phyloP scores from a whole-genome alignment of 1,284 basidiomycete genomes.

The Inonotus hispidus region DNA sequence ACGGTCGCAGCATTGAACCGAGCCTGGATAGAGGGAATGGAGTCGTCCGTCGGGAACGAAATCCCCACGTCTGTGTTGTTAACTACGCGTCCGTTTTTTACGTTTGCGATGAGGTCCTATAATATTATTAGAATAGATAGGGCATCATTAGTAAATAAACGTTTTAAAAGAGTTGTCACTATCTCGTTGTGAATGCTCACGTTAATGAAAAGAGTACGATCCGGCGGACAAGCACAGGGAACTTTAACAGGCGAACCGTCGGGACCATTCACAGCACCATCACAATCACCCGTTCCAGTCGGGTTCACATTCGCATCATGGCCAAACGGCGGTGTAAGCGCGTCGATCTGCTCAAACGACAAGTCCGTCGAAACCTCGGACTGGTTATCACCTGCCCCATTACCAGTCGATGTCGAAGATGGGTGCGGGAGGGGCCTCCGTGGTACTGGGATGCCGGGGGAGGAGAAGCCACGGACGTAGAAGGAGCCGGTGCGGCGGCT shows the following conservation, averaged over 20 bases:
- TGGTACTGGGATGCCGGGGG: background rate
- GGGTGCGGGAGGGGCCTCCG: background rate
- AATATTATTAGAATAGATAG: background rate
- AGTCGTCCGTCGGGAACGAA: conserved; percentile 25
- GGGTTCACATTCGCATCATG: conserved; percentile 21
- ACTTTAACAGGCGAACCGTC: conserved; percentile 30
- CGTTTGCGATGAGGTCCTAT: conserved; percentile 22
- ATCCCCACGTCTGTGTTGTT: conserved; percentile 27
- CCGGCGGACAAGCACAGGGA: conserved; percentile 32
- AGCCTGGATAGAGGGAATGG: conserved; percentile 17
- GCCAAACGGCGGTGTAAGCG: conserved; percentile 19
- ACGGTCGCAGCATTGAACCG: conserved; percentile 24
- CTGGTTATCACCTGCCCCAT: background rate
- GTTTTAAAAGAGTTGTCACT: too few relatives aligned
- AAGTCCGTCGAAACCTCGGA: conserved; percentile 12
- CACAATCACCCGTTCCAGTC: conserved; percentile 26
- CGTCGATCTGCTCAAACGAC: conserved; percentile 14
- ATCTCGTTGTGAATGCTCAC: too few relatives aligned
- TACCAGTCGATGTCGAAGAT: background rate
- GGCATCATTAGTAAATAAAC: background rate
- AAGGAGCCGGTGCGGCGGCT: background rate
- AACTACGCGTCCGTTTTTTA: conserved; percentile 25
- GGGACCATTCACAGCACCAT: conserved; percentile 25
- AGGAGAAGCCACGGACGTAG: too few relatives aligned
- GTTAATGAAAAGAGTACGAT: conserved; percentile 29